Evolutionary conservation across 2,329 filamentous ascomycete genomes (phyloP).

Genomic region (Neurospora sp.): DNA sequence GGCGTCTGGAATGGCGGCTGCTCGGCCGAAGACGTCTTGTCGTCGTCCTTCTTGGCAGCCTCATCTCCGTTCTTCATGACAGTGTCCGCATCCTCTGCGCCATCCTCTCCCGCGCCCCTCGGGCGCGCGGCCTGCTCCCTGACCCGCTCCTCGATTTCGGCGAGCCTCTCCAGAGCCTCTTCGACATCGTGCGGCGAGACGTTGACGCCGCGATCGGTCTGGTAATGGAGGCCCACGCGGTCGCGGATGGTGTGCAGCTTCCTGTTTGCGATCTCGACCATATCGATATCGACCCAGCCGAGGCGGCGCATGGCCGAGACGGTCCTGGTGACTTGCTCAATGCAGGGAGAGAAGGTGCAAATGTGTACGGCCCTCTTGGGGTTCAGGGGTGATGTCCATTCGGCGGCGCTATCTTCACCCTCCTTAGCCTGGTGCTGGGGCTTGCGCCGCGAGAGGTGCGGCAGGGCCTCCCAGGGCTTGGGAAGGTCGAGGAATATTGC

Average conservation of each 20-base stretch:
- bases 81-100: conserved; percentile 16
- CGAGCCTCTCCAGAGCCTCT: conserved; percentile 66
- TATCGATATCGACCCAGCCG: conserved; percentile 86
- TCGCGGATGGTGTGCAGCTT: conserved; percentile 76
- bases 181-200: conserved; percentile 62
- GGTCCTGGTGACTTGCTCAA: conserved; percentile 88
- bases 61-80: conserved; percentile 17
- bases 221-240: conserved; percentile 58
- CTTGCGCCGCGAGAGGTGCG: conserved; percentile 55
- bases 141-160: conserved; percentile 60
- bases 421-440: conserved; percentile 20
- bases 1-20: conserved; percentile 17
- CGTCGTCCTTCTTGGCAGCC: conserved; percentile 18
- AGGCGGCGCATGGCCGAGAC: conserved; percentile 68
- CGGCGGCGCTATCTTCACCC: conserved; percentile 12
- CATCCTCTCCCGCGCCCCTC: conserved; percentile 14
- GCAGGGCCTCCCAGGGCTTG: conserved; percentile 70
- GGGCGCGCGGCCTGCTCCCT: conserved; percentile 33
- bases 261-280: conserved; percentile 79
- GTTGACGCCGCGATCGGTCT: conserved; percentile 59
- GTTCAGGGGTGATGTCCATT: conserved; percentile 56
- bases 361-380: conserved; percentile 63
- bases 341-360: conserved; percentile 93
- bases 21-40: conserved; percentile 26
- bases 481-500: conserved; percentile 73